phyloP scores from a whole-genome alignment of 202 grass and related monocot species.

The Schoenoplectus triqueter region DNA sequence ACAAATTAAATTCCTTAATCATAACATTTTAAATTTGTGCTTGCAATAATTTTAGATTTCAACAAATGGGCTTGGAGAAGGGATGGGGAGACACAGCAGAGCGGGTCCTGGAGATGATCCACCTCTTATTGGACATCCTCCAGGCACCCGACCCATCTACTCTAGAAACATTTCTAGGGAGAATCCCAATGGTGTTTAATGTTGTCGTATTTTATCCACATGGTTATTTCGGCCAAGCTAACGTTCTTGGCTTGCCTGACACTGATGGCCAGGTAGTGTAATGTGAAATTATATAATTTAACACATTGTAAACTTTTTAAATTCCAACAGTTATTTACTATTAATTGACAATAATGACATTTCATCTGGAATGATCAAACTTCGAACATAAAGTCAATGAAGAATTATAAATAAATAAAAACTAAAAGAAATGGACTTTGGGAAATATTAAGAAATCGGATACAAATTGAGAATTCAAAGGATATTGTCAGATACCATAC shows the following conservation, averaged over 20 bases:
- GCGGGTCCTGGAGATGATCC: constrained; percentile 88
- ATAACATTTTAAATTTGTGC: constrained; percentile 6
- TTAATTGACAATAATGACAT: not conserved
- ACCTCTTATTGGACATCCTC: constrained; percentile 86
- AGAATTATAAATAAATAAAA: too few relatives aligned
- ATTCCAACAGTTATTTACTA: constrained; percentile 25
- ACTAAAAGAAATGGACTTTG: too few relatives aligned
- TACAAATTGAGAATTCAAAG: not conserved
- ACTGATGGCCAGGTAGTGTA: constrained; percentile 88
- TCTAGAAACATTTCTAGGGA: constrained; percentile 87
- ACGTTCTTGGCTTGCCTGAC: constrained; percentile 95
- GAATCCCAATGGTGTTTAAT: constrained; percentile 97
- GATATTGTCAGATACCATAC: too few relatives aligned
- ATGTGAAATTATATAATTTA: constrained; percentile 10
- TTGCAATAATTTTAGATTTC: constrained; percentile 63
- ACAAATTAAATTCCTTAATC: constrained; percentile 21
- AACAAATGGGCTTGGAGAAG: constrained; percentile 98
- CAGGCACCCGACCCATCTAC: constrained; percentile 94
- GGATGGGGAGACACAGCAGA: constrained; percentile 95
- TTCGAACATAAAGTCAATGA: not conserved
- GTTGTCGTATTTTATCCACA: constrained; percentile 93
- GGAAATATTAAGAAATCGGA: not conserved
- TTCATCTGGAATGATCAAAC: not conserved
- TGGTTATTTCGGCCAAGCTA: constrained; percentile 98
- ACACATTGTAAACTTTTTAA: not conserved